A percentile compares a stretch with the other conserved stretches of the same genome.
phyloP scores from a whole-genome alignment of 78 protist genomes.

The Planoprotostelium fungivorum region DNA sequence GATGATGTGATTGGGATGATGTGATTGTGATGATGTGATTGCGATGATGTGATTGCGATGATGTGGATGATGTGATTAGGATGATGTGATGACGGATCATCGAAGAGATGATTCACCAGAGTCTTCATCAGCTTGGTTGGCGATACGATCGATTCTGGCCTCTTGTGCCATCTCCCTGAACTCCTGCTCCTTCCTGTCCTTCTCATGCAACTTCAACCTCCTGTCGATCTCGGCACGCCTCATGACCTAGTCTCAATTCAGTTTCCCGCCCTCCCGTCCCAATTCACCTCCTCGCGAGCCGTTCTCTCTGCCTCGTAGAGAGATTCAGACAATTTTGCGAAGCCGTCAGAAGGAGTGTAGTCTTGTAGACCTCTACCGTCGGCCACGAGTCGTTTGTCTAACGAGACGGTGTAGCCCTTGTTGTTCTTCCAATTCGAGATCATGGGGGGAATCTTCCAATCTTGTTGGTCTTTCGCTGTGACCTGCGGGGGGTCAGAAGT shows the following conservation, averaged over 20 bases:
- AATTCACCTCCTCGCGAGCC: slow-evolving; percentile 79
- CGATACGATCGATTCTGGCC: slow-evolving; percentile 27
- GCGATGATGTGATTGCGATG: no score
- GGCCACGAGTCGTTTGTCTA: slow-evolving; percentile 95
- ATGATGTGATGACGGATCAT: no score
- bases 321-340: slow-evolving; percentile 91
- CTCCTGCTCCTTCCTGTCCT: slow-evolving; percentile 70
- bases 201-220: slow-evolving; percentile 26
- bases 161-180: slow-evolving; percentile 44
- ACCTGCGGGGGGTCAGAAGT: slow-evolving; percentile 3
- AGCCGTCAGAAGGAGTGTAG: slow-evolving; percentile 71
- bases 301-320: slow-evolving; percentile 86
- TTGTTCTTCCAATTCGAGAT: slow-evolving; percentile 97
- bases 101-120: background rate
- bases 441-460: slow-evolving; percentile 96
- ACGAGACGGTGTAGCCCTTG: slow-evolving; percentile 94
- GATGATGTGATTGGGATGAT: no score
- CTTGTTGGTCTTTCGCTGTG: slow-evolving; percentile 70
- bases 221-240: background rate
- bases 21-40: no score
- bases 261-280: background rate
- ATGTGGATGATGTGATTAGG: no score
- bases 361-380: slow-evolving; percentile 95
- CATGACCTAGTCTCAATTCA: background rate
- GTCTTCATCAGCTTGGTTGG: background rate